Conservation (phyloP, 305 asterid species). For the Nicotiana rustica region DNA sequence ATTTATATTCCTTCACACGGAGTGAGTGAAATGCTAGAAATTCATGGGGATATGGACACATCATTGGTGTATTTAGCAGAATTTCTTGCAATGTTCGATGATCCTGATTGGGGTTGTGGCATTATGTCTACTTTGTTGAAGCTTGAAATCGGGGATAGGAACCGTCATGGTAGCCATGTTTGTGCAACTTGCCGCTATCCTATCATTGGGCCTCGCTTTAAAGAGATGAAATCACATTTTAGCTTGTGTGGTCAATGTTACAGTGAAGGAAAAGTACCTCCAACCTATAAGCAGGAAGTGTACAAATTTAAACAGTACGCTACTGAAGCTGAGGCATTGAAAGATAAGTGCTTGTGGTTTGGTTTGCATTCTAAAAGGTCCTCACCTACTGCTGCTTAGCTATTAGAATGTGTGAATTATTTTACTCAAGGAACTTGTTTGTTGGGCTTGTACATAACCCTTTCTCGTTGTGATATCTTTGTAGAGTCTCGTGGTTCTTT, state of each 20-base stretch:
- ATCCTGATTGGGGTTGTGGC: constrained; percentile 91
- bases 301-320: constrained; percentile 86
- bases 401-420: constrained; percentile 48
- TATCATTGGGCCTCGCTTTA: constrained; percentile 89
- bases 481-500: constrained; percentile 42
- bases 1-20: constrained; percentile 86
- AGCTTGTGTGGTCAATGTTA: constrained; percentile 90
- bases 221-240: constrained; percentile 76
- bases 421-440: constrained; percentile 46
- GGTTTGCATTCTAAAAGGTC: constrained; percentile 71
- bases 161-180: constrained; percentile 84
- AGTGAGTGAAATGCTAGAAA: constrained; percentile 75
- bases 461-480: constrained; percentile 39
- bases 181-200: constrained; percentile 91
- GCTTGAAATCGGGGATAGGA: constrained; percentile 88
- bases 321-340: constrained; percentile 85
- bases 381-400: constrained; percentile 54
- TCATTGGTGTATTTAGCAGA: constrained; percentile 67
- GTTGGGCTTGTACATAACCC: constrained; percentile 55
- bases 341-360: constrained; percentile 90
- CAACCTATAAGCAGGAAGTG: constrained; percentile 75
- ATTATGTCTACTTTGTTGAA: constrained; percentile 69
- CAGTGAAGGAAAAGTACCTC: constrained; percentile 90
- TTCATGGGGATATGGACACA: constrained; percentile 72
- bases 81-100: constrained; percentile 80